Conservation (phyloP, 306 rosid species). For the Malus orientalis region DNA sequence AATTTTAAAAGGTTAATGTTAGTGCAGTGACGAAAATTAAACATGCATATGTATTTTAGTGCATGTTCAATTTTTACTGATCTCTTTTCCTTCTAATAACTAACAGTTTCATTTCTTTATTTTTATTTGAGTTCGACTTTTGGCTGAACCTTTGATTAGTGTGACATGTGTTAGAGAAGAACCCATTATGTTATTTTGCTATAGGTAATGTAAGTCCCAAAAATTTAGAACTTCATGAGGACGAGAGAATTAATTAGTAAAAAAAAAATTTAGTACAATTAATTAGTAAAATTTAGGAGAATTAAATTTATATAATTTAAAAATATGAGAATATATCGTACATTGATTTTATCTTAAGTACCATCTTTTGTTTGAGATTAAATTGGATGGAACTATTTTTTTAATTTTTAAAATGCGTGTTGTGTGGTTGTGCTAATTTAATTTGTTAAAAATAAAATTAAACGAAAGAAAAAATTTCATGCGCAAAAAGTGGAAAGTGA, state of each 20-base stretch:
- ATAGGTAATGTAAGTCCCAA: neutral
- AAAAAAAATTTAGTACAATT: too few species aligned
- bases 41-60: too few species aligned
- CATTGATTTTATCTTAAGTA: neutral
- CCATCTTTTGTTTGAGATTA: neutral
- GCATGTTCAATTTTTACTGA: accelerated
- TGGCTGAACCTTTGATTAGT: too few species aligned
- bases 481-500: neutral
- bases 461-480: neutral
- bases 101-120: neutral
- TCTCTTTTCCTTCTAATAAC: accelerated
- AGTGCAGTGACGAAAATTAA: too few species aligned
- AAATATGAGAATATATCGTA: neutral
- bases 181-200: neutral
- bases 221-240: neutral
- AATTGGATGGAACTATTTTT: neutral
- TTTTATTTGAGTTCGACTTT: neutral
- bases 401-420: neutral
- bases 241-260: neutral
- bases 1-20: neutral
- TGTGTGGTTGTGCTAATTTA: neutral
- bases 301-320: neutral
- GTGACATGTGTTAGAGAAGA: neutral
- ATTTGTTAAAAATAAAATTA: neutral
- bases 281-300: neutral